Evolutionary conservation across 257 asterid species (phyloP).

Genomic region (Apocynum venetum): DNA sequence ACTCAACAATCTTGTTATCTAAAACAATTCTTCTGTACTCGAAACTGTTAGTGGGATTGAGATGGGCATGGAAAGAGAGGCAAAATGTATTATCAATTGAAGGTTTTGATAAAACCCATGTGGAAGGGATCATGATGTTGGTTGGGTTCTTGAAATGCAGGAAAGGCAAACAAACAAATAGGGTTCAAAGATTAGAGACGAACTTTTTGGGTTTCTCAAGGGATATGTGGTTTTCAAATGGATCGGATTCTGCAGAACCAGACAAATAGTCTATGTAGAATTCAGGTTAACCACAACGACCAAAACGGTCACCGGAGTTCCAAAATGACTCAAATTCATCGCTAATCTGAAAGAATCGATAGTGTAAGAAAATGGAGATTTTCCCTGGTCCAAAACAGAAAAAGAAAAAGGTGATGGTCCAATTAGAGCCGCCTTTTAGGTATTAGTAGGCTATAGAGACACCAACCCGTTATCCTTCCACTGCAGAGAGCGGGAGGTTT

Average conservation of each 20-base stretch:
- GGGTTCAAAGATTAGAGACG: neutral
- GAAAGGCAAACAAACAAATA: neutral
- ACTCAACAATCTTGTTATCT: neutral
- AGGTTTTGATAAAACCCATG: conserved; percentile 16
- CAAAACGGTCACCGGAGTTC: neutral
- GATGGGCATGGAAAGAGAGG: conserved; percentile 14
- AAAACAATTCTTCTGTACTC: neutral
- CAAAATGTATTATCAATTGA: neutral
- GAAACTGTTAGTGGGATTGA: neutral
- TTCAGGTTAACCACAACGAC: neutral
- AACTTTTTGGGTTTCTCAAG: neutral
- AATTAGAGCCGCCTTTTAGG: neutral
- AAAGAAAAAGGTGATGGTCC: conserved; percentile 15
- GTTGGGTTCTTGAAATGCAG: neutral
- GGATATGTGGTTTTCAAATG: neutral
- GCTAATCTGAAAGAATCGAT: no score
- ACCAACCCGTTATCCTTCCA: conserved; percentile 23
- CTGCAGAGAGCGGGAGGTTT: conserved; percentile 15
- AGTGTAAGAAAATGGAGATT: no score
- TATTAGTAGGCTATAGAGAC: neutral
- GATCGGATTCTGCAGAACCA: neutral
- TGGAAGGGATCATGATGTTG: conserved; percentile 14
- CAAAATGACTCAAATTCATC: neutral
- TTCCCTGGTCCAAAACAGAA: no score
- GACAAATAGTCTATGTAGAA: neutral